Evolutionary conservation across 345 rosid genomes (phyloP).

Genomic region (Dipteronia sinensis): DNA sequence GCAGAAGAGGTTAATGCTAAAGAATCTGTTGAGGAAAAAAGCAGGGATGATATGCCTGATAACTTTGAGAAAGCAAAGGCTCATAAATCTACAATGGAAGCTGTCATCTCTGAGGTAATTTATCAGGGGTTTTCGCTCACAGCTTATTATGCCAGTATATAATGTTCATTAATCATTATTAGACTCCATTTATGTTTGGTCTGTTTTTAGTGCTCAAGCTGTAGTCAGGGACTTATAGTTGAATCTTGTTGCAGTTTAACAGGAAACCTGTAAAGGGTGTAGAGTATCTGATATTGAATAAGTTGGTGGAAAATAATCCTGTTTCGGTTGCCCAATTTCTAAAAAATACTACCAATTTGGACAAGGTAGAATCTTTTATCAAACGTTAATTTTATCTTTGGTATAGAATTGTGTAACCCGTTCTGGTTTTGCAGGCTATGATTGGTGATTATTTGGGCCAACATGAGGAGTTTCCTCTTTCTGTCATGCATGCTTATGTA

Average conservation of each 20-base stretch:
- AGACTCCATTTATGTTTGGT: neutral
- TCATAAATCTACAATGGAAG: slow-evolving; percentile 93
- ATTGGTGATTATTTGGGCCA: slow-evolving; percentile 97
- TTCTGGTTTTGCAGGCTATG: slow-evolving; percentile 69
- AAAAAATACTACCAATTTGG: slow-evolving; percentile 67
- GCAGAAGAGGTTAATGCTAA: slow-evolving; percentile 42
- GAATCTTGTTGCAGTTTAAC: slow-evolving; percentile 74
- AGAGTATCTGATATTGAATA: slow-evolving; percentile 72
- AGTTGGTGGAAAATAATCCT: slow-evolving; percentile 78
- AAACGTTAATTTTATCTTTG: slow-evolving; percentile 20
- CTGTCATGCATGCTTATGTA: slow-evolving; percentile 98
- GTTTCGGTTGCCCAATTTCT: slow-evolving; percentile 86
- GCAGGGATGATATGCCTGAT: slow-evolving; percentile 71
- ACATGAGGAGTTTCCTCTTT: slow-evolving; percentile 94
- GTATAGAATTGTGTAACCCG: slow-evolving; percentile 35
- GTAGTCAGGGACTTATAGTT: slow-evolving; percentile 21
- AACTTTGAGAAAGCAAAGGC: slow-evolving; percentile 96
- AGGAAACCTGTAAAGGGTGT: slow-evolving; percentile 80
- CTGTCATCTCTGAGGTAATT: slow-evolving; percentile 83
- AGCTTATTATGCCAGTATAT: slow-evolving; percentile 1
- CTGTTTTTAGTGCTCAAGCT: slow-evolving; percentile 6
- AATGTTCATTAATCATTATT: neutral
- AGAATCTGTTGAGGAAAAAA: slow-evolving; percentile 53
- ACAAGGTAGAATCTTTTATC: slow-evolving; percentile 59
- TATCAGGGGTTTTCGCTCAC: slow-evolving; percentile 15